Evolutionary conservation across 75 land plant genomes (phyloP).

Genomic region (Cryptomeria japonica): DNA sequence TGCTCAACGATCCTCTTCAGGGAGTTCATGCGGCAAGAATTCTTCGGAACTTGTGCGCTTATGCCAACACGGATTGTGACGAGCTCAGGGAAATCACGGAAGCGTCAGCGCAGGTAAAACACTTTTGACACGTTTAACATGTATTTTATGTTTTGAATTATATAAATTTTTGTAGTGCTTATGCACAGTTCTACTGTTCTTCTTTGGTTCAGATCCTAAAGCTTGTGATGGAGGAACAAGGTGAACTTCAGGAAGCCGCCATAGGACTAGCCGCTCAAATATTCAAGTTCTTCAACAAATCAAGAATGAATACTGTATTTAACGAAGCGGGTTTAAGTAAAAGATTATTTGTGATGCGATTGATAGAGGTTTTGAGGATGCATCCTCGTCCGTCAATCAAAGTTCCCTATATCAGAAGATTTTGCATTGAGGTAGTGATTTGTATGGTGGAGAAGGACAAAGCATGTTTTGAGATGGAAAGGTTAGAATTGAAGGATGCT

Average conservation of each 20-base stretch:
- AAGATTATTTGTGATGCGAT: conserved; percentile 20
- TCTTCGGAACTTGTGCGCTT: conserved; percentile 57
- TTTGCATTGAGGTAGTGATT: background rate
- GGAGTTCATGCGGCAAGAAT: conserved; percentile 51
- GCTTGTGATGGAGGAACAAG: conserved; percentile 35
- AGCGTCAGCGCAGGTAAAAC: conserved; percentile 20
- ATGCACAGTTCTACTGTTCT: background rate
- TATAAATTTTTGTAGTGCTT: background rate
- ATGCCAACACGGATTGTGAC: conserved; percentile 25
- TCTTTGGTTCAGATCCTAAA: conserved; percentile 34
- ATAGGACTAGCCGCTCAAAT: conserved; percentile 50
- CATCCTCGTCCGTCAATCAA: background rate
- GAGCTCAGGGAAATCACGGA: conserved; percentile 32
- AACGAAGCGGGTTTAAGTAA: conserved; percentile 21
- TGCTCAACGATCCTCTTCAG: conserved; percentile 35
- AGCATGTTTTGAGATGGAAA: background rate
- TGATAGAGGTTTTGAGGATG: background rate
- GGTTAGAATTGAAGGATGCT: background rate
- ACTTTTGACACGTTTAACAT: background rate
- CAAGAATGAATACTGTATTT: conserved; percentile 23
- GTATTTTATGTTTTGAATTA: background rate
- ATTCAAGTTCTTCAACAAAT: conserved; percentile 30
- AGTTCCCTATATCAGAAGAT: conserved; percentile 5
- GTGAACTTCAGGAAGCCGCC: conserved; percentile 50
- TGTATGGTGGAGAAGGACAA: background rate